Evolutionary conservation across 306 rosid genomes (phyloP), one percentile per base, ranked within the genome.

Genomic region (Acmispon strigosus): DNA sequence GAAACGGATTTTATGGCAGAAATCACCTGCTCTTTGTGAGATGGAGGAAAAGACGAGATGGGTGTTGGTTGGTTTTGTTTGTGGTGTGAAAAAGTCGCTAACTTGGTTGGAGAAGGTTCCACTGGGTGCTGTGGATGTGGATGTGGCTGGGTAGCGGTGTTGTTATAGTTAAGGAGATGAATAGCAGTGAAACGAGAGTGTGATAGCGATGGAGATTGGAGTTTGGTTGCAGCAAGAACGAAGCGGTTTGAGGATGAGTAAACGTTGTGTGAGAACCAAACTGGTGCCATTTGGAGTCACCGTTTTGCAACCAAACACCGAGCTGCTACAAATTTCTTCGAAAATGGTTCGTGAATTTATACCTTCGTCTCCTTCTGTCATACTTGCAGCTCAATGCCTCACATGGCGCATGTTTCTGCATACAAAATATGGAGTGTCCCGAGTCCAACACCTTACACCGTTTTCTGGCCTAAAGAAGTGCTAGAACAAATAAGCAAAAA

Each of bases 1-100:
- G 87, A 57, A 69, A 82, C 74, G 22, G 85, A 87, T 80, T 87
- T 80, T 18, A 93, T 70, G 60, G 82, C 66, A 34, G 84, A 84
- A 78, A 85, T 70, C 10, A 88, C 49, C 0, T 15, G 71, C 29
- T 85, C 69, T 61, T 60, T 70, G 7, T 52, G 72, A 39, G 29
- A 62, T 72, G 43, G 78, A 57, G 60, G 7, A 13, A n/a, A 39
- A 57, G 41, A 4, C 5, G 79, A 47, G 61, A 69, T 19, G 70
- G 62, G 64, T 42, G 41, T 27, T 7, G 82, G 37, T 34, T 62
- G 79, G 56, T n/a, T n/a, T n/a, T n/a, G n/a, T 58, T 62, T 62
- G 12, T 12, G 75, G 55, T 16, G 37, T 3, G 57, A 10, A 43
- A 66, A 68, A 67, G 82, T 66, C 39, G 11, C 24, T 16, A 58